phyloP scores from a whole-genome alignment of 2,329 filamentous ascomycete species.

The Leptographium flavum region DNA sequence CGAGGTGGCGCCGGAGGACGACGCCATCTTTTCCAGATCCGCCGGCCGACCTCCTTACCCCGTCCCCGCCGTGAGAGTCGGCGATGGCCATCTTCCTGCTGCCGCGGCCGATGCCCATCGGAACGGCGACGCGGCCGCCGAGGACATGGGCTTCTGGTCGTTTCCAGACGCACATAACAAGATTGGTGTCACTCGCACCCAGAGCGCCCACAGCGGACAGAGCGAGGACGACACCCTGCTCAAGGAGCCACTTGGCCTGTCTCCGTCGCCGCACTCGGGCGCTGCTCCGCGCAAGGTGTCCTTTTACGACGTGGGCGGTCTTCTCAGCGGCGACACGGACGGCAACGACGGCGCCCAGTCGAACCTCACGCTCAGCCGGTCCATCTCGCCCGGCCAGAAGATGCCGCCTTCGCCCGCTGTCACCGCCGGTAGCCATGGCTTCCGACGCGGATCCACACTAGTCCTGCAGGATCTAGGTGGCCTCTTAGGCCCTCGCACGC shows the following conservation, averaged over 20 bases:
- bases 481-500: constrained; percentile 27
- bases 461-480: constrained; percentile 46
- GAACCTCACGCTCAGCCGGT: constrained; percentile 27
- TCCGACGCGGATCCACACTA: constrained; percentile 40
- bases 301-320: constrained; percentile 74
- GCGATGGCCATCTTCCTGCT: constrained; percentile 16
- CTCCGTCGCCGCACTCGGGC: constrained; percentile 25
- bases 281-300: constrained; percentile 48
- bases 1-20: constrained; percentile 11
- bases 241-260: constrained; percentile 19
- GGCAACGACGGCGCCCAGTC: constrained; percentile 17
- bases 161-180: constrained; percentile 26
- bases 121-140: constrained; percentile 4
- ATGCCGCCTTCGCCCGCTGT: constrained; percentile 26
- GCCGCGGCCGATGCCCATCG: neutral
- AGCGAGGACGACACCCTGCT: constrained; percentile 32
- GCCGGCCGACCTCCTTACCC: neutral
- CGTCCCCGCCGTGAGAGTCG: constrained; percentile 5
- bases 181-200: constrained; percentile 16
- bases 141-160: constrained; percentile 32
- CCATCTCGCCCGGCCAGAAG: constrained; percentile 19
- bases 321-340: constrained; percentile 36
- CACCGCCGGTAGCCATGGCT: constrained; percentile 28
- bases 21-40: neutral
- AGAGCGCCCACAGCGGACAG: constrained; percentile 19